phyloP scores from a whole-genome alignment of 306 rosid species.

The Cyamopsis tetragonoloba region DNA sequence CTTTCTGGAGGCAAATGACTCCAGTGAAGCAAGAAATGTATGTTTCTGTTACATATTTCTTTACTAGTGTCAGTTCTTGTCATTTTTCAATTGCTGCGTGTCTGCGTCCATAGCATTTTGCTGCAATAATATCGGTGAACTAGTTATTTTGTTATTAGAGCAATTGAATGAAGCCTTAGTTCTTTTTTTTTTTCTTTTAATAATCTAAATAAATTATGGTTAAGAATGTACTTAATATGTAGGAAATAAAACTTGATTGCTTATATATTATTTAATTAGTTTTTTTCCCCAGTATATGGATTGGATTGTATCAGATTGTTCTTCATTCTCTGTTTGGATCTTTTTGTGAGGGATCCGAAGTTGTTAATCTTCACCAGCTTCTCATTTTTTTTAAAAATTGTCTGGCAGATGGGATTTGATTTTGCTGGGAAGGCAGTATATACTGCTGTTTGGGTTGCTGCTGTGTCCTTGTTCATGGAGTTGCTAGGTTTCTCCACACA shows the following conservation, averaged over 20 bases:
- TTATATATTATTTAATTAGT: conserved; percentile 3
- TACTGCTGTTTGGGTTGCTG: conserved; percentile 97
- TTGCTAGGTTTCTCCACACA: conserved; percentile 96
- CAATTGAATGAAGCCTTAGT: conserved; percentile 17
- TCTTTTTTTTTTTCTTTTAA: neutral
- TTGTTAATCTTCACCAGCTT: conserved; percentile 9
- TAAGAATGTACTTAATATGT: neutral
- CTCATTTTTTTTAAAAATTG: conserved; percentile 18
- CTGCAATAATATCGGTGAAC: conserved; percentile 3
- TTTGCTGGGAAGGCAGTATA: conserved; percentile 94
- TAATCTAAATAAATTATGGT: neutral
- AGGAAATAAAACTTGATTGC: neutral
- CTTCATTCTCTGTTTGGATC: conserved; percentile 10
- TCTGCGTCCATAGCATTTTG: neutral
- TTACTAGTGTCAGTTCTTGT: conserved; percentile 12
- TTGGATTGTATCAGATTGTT: neutral
- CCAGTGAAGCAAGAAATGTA: conserved; percentile 82
- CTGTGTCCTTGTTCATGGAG: conserved; percentile 93
- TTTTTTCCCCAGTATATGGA: conserved; percentile 13
- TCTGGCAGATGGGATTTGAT: conserved; percentile 80
- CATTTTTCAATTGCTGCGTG: neutral
- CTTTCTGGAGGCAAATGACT: conserved; percentile 67
- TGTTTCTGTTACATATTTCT: conserved; percentile 40
- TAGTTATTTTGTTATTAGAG: conserved; percentile 12
- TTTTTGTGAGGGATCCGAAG: neutral